Evolutionary conservation across 805 yeast genomes (phyloP).

Genomic region (Spathaspora sp.): DNA sequence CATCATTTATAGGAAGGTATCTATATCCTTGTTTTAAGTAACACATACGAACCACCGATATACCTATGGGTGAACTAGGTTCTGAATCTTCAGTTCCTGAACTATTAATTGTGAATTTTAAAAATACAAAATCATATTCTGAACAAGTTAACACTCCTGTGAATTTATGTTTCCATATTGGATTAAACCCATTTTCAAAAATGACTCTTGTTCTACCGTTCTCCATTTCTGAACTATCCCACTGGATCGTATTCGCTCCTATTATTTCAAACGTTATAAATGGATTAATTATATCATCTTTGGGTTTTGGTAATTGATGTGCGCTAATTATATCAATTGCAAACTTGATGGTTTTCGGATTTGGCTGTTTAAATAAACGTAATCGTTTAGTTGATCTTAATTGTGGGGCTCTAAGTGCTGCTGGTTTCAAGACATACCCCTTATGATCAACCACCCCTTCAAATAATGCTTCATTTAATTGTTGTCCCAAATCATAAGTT

Average conservation of each 20-base stretch:
- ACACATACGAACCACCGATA: conserved; percentile 55
- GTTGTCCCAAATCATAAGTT: conserved; percentile 84
- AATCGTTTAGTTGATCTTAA: conserved; percentile 17
- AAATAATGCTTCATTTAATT: conserved; percentile 81
- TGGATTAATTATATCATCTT: conserved; percentile 52
- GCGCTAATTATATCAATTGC: conserved; percentile 61
- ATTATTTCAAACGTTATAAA: conserved; percentile 57
- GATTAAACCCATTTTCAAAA: conserved; percentile 79
- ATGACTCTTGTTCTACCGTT: conserved; percentile 27
- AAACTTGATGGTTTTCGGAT: conserved; percentile 12
- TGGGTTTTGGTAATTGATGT: conserved; percentile 77
- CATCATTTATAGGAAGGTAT: conserved; percentile 72
- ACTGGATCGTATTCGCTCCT: conserved; percentile 36
- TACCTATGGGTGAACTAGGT: conserved; percentile 41
- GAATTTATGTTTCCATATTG: conserved; percentile 67
- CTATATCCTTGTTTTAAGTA: conserved; percentile 76
- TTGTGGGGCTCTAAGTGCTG: conserved; percentile 34
- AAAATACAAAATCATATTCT: conserved; percentile 48
- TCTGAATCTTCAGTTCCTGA: neutral
- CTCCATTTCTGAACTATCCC: conserved; percentile 16
- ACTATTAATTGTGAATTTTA: conserved; percentile 42
- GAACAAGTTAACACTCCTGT: conserved; percentile 32
- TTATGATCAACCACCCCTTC: conserved; percentile 44
- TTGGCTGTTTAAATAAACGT: conserved; percentile 4
- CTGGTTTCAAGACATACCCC: conserved; percentile 84